These are phyloP conservation scores for Dalbergia oliveri DNA, from an alignment of 306 rosid species.

Conservation along the genomic window DNA sequence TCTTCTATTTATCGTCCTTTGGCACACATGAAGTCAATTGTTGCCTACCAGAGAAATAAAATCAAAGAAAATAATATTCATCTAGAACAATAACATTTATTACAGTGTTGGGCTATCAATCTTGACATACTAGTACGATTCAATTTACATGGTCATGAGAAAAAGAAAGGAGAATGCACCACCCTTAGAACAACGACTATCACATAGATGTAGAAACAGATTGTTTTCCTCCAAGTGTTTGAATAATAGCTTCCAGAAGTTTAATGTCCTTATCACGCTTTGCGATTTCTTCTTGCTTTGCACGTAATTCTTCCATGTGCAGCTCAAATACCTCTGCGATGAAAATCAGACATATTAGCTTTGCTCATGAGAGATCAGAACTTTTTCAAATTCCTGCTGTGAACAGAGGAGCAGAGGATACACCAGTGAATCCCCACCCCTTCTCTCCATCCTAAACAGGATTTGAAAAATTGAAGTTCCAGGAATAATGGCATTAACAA, in stretches of 20 bases:
- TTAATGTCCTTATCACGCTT: conserved; percentile 92
- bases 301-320: conserved; percentile 95
- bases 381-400: neutral
- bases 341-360: conserved; percentile 29
- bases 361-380: conserved; percentile 28
- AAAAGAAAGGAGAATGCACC: neutral
- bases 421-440: conserved; percentile 1
- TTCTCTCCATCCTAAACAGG: conserved; percentile 9
- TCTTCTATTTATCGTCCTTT: neutral
- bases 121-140: conserved; percentile 35
- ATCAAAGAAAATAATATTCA: conserved; percentile 21
- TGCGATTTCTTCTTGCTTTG: conserved; percentile 79
- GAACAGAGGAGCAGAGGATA: neutral
- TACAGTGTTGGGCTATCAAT: neutral
- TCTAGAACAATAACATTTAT: conserved; percentile 6
- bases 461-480: conserved; percentile 17
- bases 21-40: neutral
- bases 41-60: conserved; percentile 3
- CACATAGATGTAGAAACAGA: conserved; percentile 48
- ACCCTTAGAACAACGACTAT: conserved; percentile 1
- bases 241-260: conserved; percentile 84
- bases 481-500: neutral
- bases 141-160: conserved; percentile 43
- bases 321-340: conserved; percentile 85
- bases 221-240: conserved; percentile 82